phyloP scores from a whole-genome alignment of 345 rosid genomes.

The Passiflora organensis region DNA sequence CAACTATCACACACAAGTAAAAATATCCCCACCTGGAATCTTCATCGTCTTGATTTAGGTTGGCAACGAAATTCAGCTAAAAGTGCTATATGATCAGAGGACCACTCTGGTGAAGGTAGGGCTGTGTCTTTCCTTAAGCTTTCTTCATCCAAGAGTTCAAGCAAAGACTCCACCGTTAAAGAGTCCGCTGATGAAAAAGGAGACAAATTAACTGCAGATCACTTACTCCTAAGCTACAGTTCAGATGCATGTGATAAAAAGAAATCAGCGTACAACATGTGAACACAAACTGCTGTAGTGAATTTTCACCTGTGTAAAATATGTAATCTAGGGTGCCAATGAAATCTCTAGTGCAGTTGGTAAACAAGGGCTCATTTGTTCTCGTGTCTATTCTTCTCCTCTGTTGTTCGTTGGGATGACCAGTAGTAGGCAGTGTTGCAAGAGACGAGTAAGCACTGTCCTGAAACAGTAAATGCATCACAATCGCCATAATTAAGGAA shows the following conservation, averaged over 20 bases:
- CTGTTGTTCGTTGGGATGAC: slow-evolving; percentile 47
- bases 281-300: neutral
- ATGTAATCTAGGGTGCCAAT: slow-evolving; percentile 89
- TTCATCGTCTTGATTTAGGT: slow-evolving; percentile 86
- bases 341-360: slow-evolving; percentile 90
- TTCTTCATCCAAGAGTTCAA: slow-evolving; percentile 98
- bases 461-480: slow-evolving; percentile 43
- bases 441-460: slow-evolving; percentile 97
- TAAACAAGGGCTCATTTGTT: slow-evolving; percentile 90
- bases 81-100: slow-evolving; percentile 96
- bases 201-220: too few species aligned
- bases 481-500: neutral
- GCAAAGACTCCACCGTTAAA: slow-evolving; percentile 76
- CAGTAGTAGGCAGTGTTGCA: slow-evolving; percentile 55
- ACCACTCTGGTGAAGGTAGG: slow-evolving; percentile 99
- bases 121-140: slow-evolving; percentile 97
- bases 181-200: slow-evolving; percentile 99
- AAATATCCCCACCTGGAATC: slow-evolving; percentile 23
- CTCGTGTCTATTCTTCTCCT: slow-evolving; percentile 78
- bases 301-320: slow-evolving; percentile 74
- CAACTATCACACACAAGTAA: neutral
- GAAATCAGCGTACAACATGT: neutral
- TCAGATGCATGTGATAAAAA: slow-evolving; percentile 1
- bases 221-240: slow-evolving; percentile 2
- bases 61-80: slow-evolving; percentile 92